Percentiles rank a stretch among this genome's conserved stretches.
Evolutionary conservation across 768 basidiomycete genomes (phyloP).

Genomic region (Pulveroboletus ravenelii): DNA sequence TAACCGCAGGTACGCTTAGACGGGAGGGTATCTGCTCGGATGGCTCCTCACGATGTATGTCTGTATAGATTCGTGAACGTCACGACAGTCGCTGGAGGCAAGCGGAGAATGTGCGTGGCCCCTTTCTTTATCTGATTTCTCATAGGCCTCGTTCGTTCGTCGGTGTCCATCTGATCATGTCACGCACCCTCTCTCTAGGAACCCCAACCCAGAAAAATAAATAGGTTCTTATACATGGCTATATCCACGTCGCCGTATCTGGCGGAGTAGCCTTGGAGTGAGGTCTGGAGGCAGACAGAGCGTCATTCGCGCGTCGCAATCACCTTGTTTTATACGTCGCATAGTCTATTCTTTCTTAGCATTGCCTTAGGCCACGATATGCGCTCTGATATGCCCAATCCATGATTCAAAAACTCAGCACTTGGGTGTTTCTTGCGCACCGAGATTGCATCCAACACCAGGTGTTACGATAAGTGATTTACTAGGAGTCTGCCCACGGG

Average conservation of each 20-base stretch:
- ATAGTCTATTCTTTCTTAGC: slow-evolving; percentile 2
- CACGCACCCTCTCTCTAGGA: slow-evolving; percentile 11
- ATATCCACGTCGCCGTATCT: slow-evolving; percentile 8
- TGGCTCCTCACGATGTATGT: slow-evolving; percentile 2
- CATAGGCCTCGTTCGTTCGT: slow-evolving; percentile 74
- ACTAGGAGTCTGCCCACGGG: no score
- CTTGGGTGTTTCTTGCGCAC: no score
- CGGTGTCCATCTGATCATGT: slow-evolving; percentile 4
- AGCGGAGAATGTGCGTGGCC: slow-evolving; percentile 88
- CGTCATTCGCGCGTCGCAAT: not conserved
- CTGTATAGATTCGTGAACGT: slow-evolving; percentile 82
- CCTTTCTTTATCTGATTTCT: slow-evolving; percentile 40
- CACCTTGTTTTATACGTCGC: slow-evolving; percentile 7
- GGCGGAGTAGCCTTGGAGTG: slow-evolving; percentile 16
- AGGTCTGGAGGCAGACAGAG: slow-evolving; percentile 4
- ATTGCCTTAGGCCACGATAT: slow-evolving; percentile 20
- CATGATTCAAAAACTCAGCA: not conserved
- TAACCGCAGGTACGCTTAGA: slow-evolving; percentile 74
- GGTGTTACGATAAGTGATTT: not conserved
- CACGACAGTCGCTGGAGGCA: slow-evolving; percentile 84
- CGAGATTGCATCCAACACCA: no score
- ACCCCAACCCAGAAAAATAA: slow-evolving; percentile 30
- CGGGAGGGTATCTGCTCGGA: accelerated
- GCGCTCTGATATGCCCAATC: slow-evolving; percentile 20
- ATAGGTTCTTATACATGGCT: slow-evolving; percentile 1